Conservation (phyloP, 495 filamentous ascomycete genomes). For the Ascobolus immersus region DNA sequence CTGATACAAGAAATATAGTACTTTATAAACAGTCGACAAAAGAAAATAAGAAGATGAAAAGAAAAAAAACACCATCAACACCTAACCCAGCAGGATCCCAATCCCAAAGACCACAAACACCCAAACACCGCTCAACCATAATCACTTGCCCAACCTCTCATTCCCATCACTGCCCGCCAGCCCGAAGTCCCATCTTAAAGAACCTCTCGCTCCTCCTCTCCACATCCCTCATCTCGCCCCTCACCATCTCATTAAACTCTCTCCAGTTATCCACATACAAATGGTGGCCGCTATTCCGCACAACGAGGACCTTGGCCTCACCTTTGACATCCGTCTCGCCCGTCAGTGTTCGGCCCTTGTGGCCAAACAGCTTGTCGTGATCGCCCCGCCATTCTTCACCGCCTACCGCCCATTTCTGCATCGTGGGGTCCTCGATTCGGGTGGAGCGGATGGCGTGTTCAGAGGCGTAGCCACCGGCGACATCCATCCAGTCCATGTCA, state of each 20-base stretch:
- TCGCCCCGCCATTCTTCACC: conserved; percentile 44
- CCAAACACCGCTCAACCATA: no score
- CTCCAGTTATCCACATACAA: conserved; percentile 74
- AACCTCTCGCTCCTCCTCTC: conserved; percentile 18
- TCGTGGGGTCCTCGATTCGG: conserved; percentile 20
- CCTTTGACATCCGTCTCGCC: conserved; percentile 20
- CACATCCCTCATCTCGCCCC: conserved; percentile 57
- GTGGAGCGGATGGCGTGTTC: conserved; percentile 36
- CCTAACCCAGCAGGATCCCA: no score
- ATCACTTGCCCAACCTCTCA: no score
- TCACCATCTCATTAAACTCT: conserved; percentile 60
- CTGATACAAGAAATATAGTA: no score
- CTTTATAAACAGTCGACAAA: no score
- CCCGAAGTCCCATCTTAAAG: no score
- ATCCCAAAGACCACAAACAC: no score
- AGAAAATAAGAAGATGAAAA: no score
- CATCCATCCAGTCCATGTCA: conserved; percentile 96
- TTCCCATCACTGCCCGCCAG: no score
- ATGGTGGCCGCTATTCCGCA: conserved; percentile 71
- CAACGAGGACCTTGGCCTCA: conserved; percentile 58
- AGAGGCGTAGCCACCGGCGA: conserved; percentile 57
- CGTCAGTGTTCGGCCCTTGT: no score
- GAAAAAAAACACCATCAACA: no score
- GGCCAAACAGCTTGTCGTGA: conserved; percentile 20
- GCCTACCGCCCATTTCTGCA: no score